Base-by-base conservation (phyloP, 306 rosid species). In the Lotus japonicus region DNA sequence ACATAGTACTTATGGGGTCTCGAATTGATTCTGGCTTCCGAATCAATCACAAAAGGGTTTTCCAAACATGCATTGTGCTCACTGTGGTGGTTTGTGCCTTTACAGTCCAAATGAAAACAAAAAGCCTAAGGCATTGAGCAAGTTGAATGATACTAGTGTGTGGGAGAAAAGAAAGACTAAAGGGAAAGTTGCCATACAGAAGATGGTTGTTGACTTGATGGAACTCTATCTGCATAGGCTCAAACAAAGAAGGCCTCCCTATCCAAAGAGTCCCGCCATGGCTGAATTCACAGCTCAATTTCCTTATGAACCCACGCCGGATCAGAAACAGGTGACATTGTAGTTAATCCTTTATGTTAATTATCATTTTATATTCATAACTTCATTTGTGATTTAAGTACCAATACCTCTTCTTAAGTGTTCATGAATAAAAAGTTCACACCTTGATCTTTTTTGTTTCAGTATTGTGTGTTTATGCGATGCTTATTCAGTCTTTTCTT, bases 181-280 rank as follows among this genome's bases (percentile, higher is more conserved):
- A 68, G 97, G 98, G 68, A 94, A 86, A 83, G 84, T 94, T 23
- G 97, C 97, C 3, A 88, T 90, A 76, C 98, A 94, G 86, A 90
- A 90, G 77, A 94, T 94, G 98, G 96, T 94, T 71, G 97, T 94
- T 74, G 97, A 88, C 70, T 82, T 94, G 90, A 88, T 94, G 98
- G 98, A 90, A 73, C 81, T 94, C 59, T 94, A 94, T 80, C 74
- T 94, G 4, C 97, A 88, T 56, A 84, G 98, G 81, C 85, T 94
- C 68, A 90, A 86, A 79, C 98, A 90, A 84, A 86, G 74, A 80
- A 84, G 98, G 67, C 86, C 86, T 14, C 89, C 96, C 5, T 88
- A 90, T 81, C 90, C 90, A 5, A 64, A 57, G 54, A 72, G 82
- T 72, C 73, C 83, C 55, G 72, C 79, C 43, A 50, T 81, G 81